phyloP scores from a whole-genome alignment of 139 green algal genomes.

The Bryopsis sp. region DNA sequence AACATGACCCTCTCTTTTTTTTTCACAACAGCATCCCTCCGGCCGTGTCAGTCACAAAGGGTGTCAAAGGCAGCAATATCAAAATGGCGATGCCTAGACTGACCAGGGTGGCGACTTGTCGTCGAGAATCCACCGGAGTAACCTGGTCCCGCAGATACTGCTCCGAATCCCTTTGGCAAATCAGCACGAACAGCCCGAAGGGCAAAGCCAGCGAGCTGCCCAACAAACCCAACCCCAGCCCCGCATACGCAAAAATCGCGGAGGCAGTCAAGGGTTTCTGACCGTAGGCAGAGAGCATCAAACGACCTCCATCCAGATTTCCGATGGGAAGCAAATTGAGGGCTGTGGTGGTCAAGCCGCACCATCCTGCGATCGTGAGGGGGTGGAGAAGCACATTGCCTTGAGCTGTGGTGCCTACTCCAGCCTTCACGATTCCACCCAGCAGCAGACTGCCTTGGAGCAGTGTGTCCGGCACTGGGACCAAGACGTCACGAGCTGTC shows the following conservation, averaged over 20 bases:
- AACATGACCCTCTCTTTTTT: background rate
- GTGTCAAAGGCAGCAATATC: slow-evolving; percentile 59
- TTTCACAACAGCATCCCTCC: background rate
- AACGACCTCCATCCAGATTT: slow-evolving; percentile 67
- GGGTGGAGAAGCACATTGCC: slow-evolving; percentile 43
- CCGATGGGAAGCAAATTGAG: slow-evolving; percentile 82
- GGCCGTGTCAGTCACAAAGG: slow-evolving; percentile 10
- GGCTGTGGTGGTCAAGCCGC: slow-evolving; percentile 62
- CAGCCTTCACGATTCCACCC: slow-evolving; percentile 39
- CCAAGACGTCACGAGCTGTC: slow-evolving; percentile 40
- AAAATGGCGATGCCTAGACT: slow-evolving; percentile 49
- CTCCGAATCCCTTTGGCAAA: slow-evolving; percentile 70
- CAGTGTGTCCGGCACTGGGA: slow-evolving; percentile 62
- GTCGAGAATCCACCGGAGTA: slow-evolving; percentile 16
- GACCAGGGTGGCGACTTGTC: slow-evolving; percentile 30
- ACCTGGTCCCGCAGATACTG: slow-evolving; percentile 45
- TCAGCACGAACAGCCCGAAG: slow-evolving; percentile 80
- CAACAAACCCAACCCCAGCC: slow-evolving; percentile 67
- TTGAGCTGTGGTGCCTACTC: slow-evolving; percentile 33
- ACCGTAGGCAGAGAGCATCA: slow-evolving; percentile 51
- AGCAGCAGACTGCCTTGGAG: slow-evolving; percentile 67
- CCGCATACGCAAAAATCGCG: slow-evolving; percentile 73
- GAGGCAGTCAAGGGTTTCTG: slow-evolving; percentile 47
- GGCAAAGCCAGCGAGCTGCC: slow-evolving; percentile 62
- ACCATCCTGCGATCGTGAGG: slow-evolving; percentile 68